Percentiles rank a stretch among this genome's conserved stretches.
These are phyloP conservation scores for Ustanciosporium gigantosporum DNA, from an alignment of 1,284 basidiomycete species.

Conservation along the genomic window DNA sequence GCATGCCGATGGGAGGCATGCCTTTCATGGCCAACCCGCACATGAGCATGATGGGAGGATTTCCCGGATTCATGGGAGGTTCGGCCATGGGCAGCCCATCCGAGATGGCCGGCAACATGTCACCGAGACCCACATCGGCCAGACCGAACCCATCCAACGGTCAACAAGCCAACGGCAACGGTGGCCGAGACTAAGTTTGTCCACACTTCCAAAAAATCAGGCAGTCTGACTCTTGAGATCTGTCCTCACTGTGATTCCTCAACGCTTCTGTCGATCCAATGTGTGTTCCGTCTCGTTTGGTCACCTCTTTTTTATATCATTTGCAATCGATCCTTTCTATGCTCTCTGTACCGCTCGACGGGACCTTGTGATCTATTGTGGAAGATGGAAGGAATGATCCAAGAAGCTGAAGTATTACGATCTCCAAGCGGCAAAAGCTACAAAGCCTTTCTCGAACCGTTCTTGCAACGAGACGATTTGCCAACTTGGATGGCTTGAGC, in stretches of 20 bases:
- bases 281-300: too few relatives aligned
- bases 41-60: constrained; percentile 49
- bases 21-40: constrained; percentile 34
- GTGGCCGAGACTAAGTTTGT: too few relatives aligned
- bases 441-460: constrained; percentile 35
- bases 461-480: constrained; percentile 31
- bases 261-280: not conserved
- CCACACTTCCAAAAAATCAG: too few relatives aligned
- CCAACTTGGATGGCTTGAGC: constrained; percentile 8
- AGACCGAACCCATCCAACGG: constrained; percentile 17
- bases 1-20: constrained; percentile 40
- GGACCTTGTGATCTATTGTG: too few relatives aligned
- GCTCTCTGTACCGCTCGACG: too few relatives aligned
- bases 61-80: constrained; percentile 24
- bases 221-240: too few relatives aligned
- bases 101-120: constrained; percentile 12
- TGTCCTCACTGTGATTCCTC: not conserved
- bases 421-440: constrained; percentile 32
- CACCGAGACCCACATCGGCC: constrained; percentile 12
- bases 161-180: not conserved
- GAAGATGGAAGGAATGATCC: too few relatives aligned
- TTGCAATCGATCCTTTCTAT: too few relatives aligned
- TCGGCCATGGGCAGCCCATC: constrained; percentile 18
- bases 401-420: too few relatives aligned
- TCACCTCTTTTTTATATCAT: too few relatives aligned